Base-by-base conservation (phyloP, 805 yeast genomes). In the Candida morakotiae region DNA sequence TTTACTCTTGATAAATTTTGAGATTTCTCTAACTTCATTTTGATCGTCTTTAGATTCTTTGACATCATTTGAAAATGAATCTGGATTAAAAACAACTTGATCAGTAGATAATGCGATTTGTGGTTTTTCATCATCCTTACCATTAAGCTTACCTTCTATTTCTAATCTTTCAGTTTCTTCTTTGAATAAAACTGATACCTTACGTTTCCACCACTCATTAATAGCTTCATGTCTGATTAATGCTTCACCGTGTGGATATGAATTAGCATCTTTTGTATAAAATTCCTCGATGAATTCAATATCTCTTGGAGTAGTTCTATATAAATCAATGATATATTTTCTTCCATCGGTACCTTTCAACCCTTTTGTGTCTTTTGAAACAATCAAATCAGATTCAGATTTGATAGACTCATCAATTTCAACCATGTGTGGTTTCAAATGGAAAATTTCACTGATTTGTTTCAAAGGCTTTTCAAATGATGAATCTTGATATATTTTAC, bases 181-280 rank as follows among this genome's bases (percentile, higher is more conserved):
- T 41, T 71, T 71, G 44, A 79, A 56, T 32, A 68, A 67, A 15
- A 64, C 67, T 11, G 83, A 75, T 2, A 83, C 73, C 53, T 81
- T 77, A 41, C 77, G 60, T 53, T 75, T 76, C 82, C 93, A 87
- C 96, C 96, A 91, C 49, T 81, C 86, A 48, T 81, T 91, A 33
- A 91, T 78, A 13, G 96, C 93, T 63, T 91, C 98, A 46, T 79
- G 80, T 64, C 98, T 81, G 31, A 91, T 53, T 18, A 84, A 74
- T 10, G 84, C 71, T 60, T 87, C 86, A 45, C 77, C 75, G 55
- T 87, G 96, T 13, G 96, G 96, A 55, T 88, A 89, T 4, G 65
- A 60, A n/a, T 58, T 70, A 6, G 24, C 9, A 14, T 28, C 38
- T 5, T 56, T 44, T 11, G 62, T 58, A 44, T 69, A 72, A 54